These are phyloP conservation scores for Lasiodiplodia hormozganensis DNA, from an alignment of 2,329 filamentous ascomycete genomes.

Conservation along the genomic window DNA sequence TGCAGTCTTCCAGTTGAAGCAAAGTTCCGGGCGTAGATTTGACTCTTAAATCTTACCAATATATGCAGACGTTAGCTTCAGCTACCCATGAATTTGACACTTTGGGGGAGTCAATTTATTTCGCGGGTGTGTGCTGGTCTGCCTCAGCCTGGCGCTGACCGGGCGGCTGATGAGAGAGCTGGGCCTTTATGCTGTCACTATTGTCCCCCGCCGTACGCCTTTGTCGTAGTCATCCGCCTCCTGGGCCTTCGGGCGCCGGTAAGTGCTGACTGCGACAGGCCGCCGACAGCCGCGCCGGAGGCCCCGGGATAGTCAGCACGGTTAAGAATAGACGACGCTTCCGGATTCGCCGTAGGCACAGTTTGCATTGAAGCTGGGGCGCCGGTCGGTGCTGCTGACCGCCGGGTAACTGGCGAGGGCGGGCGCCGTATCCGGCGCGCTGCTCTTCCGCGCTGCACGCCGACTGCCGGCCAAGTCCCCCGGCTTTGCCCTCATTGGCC, in stretches of 20 bases:
- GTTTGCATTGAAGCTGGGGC: not conserved
- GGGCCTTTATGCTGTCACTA: not conserved
- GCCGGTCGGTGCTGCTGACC: not conserved
- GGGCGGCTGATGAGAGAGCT: not conserved
- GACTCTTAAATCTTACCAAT: too few species aligned
- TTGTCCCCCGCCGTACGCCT: not conserved
- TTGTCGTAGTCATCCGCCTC: not conserved
- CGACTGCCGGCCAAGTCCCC: constrained; percentile 3
- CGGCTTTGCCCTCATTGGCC: constrained; percentile 9
- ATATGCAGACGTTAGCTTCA: too few species aligned
- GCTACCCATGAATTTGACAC: too few species aligned
- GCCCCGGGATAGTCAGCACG: not conserved
- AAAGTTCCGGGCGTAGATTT: too few species aligned
- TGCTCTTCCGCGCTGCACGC: constrained; percentile 17
- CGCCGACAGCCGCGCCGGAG: not conserved
- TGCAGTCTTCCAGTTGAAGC: not conserved
- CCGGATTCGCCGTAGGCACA: constrained; percentile 1
- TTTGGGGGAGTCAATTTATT: too few species aligned
- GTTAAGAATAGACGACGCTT: not conserved
- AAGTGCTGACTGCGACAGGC: constrained; percentile 3
- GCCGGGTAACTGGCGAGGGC: not conserved
- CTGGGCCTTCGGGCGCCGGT: not conserved
- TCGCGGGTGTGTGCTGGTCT: not conserved
- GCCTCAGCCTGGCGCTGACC: not conserved
- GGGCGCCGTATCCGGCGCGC: constrained; percentile 19